Percentiles rank a stretch among this genome's conserved stretches.
Evolutionary conservation across 257 asterid genomes (phyloP).

Genomic region (Scutellaria baicalensis): DNA sequence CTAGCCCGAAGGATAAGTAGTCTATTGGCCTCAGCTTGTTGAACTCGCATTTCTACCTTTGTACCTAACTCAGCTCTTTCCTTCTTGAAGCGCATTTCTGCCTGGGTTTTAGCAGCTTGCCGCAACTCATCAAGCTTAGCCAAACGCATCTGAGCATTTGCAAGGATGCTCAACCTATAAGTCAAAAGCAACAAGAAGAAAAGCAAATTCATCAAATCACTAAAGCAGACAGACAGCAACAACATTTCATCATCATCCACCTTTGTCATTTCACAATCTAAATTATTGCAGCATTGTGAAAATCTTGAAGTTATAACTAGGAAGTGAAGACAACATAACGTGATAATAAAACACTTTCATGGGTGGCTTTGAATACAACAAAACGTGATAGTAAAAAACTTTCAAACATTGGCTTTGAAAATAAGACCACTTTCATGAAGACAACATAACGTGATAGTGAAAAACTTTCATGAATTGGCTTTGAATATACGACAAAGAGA

Average conservation of each 20-base stretch:
- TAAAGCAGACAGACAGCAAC: not conserved
- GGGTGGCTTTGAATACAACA: not conserved
- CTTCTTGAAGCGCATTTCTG: constrained; percentile 64
- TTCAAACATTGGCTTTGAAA: not conserved
- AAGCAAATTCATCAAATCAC: not conserved
- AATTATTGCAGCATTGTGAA: not conserved
- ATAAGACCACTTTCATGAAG: not conserved
- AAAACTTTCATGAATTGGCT: not conserved
- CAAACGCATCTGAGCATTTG: constrained; percentile 75
- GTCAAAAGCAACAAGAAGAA: not conserved
- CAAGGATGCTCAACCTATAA: constrained; percentile 66
- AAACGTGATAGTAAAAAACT: too few species aligned
- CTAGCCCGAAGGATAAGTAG: constrained; percentile 68
- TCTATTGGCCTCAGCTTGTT: constrained; percentile 88
- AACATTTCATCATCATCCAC: not conserved
- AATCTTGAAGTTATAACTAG: not conserved
- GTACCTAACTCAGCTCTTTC: constrained; percentile 84
- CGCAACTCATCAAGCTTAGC: constrained; percentile 87
- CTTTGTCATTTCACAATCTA: not conserved
- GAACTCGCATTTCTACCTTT: constrained; percentile 75
- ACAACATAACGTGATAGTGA: too few species aligned
- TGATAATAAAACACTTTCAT: too few species aligned
- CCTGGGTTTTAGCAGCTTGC: constrained; percentile 77
- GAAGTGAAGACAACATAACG: too few species aligned
- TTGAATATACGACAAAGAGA: not conserved